A percentile compares a stretch with the other conserved stretches of the same genome.
Conservation (phyloP, 2,329 filamentous ascomycete species). For the Fusarium paranaense region DNA sequence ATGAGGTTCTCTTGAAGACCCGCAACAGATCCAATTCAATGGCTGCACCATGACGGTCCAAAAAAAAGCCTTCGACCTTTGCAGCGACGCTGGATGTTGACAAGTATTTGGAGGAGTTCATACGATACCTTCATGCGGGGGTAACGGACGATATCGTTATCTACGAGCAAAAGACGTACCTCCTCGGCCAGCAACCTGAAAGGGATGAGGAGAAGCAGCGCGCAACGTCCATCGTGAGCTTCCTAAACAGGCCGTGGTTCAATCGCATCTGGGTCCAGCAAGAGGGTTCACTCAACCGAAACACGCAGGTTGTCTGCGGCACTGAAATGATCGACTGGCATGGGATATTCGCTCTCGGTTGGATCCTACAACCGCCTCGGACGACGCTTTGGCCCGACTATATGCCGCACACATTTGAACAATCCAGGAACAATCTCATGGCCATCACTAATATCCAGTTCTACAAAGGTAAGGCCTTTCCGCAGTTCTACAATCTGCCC, state of each 20-base stretch:
- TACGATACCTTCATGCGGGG: not conserved
- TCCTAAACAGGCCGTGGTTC: not conserved
- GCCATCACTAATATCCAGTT: not conserved
- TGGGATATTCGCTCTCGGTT: not conserved
- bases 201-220: not conserved
- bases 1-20: not conserved
- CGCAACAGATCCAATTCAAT: not conserved
- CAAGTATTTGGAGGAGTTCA: not conserved
- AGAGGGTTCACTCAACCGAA: not conserved
- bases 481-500: not conserved
- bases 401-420: not conserved
- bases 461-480: not conserved
- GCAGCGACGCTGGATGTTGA: not conserved
- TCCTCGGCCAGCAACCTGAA: not conserved
- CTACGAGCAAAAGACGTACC: not conserved
- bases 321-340: not conserved
- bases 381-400: not conserved
- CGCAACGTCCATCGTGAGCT: not conserved
- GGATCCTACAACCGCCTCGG: not conserved
- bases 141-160: not conserved
- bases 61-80: not conserved
- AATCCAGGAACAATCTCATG: not conserved
- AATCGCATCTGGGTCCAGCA: not conserved
- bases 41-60: not conserved
- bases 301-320: not conserved